phyloP scores from a whole-genome alignment of 108 stramenopile species.

The Aureococcus anophagefferens region DNA sequence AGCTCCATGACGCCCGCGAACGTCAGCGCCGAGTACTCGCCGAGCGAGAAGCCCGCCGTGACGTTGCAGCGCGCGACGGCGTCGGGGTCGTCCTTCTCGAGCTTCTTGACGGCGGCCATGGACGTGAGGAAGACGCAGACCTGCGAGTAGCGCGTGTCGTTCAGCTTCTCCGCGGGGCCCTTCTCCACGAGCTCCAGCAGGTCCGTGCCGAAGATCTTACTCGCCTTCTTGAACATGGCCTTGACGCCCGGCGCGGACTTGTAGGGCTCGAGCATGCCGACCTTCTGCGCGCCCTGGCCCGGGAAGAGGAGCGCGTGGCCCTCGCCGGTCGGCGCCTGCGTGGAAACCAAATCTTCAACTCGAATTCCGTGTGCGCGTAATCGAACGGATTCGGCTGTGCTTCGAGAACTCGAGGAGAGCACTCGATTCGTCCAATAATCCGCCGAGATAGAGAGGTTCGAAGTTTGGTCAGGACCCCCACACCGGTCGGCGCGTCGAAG shows the following conservation, averaged over 20 bases:
- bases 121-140: neutral
- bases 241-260: neutral
- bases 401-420: too few species aligned
- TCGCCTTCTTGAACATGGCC: neutral
- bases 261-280: neutral
- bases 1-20: constrained; percentile 1
- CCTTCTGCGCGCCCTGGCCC: neutral
- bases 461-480: too few species aligned
- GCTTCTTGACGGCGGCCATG: neutral
- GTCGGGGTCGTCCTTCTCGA: neutral
- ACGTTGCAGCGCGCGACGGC: neutral
- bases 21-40: neutral
- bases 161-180: neutral
- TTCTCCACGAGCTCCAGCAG: neutral
- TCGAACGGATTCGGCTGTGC: too few species aligned
- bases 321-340: neutral
- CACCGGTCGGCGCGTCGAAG: too few species aligned
- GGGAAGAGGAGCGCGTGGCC: neutral
- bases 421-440: too few species aligned
- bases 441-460: too few species aligned
- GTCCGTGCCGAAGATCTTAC: neutral
- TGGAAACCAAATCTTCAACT: too few species aligned
- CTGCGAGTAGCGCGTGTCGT: neutral
- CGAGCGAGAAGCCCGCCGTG: neutral
- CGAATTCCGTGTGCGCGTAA: too few species aligned